Evolutionary conservation across 805 yeast genomes (phyloP), one percentile per base, ranked within the genome.

Genomic region (Maudiozyma turicensis): DNA sequence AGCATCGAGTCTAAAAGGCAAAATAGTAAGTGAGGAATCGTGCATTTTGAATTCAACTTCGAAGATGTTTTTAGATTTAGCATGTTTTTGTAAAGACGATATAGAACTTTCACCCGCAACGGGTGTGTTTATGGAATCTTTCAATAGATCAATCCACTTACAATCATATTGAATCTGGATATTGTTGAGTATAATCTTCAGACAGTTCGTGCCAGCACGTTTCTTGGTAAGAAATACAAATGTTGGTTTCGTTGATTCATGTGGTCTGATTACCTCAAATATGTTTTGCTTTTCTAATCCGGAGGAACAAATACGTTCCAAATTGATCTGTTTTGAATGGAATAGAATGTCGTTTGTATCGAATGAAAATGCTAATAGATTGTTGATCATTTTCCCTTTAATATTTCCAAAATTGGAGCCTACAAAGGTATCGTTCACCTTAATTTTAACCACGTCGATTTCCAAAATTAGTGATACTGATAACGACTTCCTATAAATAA

Each of bases 1-100:
- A 0, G 81, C 74, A 51, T 80, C 80, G n/a, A 87, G 60, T 48
- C 82, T 65, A 8, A 78, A 77, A 0, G 96, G 95, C 30, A 71
- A 74, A 29, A 87, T 58, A 0, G 85, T 85, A 34, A 87, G 51
- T 0, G 78, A 70, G 50, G 83, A 76, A 50, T 84, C 84, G 10
- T 73, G 59, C 11, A 67, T 48, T 44, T 58, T 65, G 14, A 66
- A n/a, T 26, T 61, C 65, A 39, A 53, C 29, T 14, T 46, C 38
- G 3, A 35, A 13, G 8, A 8, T 14, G 3, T 11, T 3, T 13
- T 14, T 9, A 35, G n/a, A n/a, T 13, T 35, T 35, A 15, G 2
- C 14, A 13, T 35, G 4, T 20, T 20, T 20, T 20, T 20, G 26
- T 20, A 4, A 20, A 20, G 26, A 20, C 26, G 26, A 20, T 20